Base-by-base conservation (phyloP, 306 rosid species). In the Trichosanthes cucumerina region DNA sequence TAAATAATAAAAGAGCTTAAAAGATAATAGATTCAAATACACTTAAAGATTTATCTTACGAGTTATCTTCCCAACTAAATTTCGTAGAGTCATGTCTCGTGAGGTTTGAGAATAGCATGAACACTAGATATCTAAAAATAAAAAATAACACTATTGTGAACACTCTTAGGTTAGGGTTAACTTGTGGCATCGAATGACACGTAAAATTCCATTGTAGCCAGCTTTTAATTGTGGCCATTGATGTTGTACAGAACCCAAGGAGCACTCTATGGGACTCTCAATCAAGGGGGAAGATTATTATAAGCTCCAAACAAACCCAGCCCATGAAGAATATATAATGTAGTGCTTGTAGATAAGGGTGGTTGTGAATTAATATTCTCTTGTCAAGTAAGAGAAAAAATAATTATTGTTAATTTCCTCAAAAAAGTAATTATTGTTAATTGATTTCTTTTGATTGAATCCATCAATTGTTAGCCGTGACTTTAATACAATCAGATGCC, bases 281-380 rank as follows among this genome's bases (percentile, higher is more conserved):
- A 44, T 24, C 38, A 70, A 44, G 24, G 76, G 9, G 54, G 33
- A 44, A 44, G 2, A 41, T 41, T 70, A 70, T 24, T 14, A 70
- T 1, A 41, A 69, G 15, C 54, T 23, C 75, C 18, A 1, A 34
- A 10, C 33, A 69, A 39, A 69, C 26, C 46, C 26, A 65, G 3
- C 46, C 14, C 50, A 66, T 1, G 9, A 68, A 41, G 6, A 39
- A 9, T 68, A n/a, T 9, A 62, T 31, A 60, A 59, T 5, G n/a
- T 21, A 19, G 31, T 34, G 44, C 15, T 11, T 63, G 54, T 43
- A 70, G 76, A 44, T 70, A 43, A 72, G 41, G 77, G 77, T 72
- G 24, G 77, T 72, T 72, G 34, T 72, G 77, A 72, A 72, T 72
- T 72, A 46, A 26, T 46, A 72, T 39, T 43, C 34, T 72, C 77